Conservation (phyloP, 1,284 basidiomycete species). For the Fomes fomentarius region DNA sequence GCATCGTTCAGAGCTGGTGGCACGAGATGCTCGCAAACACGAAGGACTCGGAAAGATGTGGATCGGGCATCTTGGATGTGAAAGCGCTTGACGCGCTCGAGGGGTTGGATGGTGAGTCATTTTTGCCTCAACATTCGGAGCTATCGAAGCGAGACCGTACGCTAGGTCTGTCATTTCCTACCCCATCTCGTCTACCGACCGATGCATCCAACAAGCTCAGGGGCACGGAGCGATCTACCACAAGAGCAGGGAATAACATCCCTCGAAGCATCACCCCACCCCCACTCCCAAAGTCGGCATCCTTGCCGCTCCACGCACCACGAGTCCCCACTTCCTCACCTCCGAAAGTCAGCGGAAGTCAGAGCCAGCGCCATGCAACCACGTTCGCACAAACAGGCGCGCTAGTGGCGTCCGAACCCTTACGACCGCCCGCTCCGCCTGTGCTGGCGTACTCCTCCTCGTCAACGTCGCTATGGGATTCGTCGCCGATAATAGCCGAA, state of each 20-base stretch:
- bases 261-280: slow-evolving; percentile 72
- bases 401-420: slow-evolving; percentile 23
- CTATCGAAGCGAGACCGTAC: slow-evolving; percentile 6
- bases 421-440: slow-evolving; percentile 18
- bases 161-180: slow-evolving; percentile 50
- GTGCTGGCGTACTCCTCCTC: slow-evolving; percentile 23
- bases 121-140: background rate
- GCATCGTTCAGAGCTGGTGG: slow-evolving; percentile 71
- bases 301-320: slow-evolving; percentile 71
- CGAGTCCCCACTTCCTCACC: slow-evolving; percentile 40
- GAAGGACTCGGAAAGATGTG: slow-evolving; percentile 74
- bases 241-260: slow-evolving; percentile 37
- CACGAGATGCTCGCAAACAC: slow-evolving; percentile 63
- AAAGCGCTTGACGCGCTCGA: slow-evolving; percentile 68
- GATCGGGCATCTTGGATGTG: slow-evolving; percentile 72
- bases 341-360: slow-evolving; percentile 26
- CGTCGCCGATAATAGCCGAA: slow-evolving; percentile 75
- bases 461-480: slow-evolving; percentile 50
- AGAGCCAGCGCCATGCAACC: slow-evolving; percentile 22
- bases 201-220: slow-evolving; percentile 56
- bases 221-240: slow-evolving; percentile 59
- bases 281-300: slow-evolving; percentile 80
- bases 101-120: slow-evolving; percentile 59
- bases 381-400: slow-evolving; percentile 26
- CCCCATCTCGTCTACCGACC: slow-evolving; percentile 22